These are phyloP conservation scores for Daedaleopsis sinensis DNA, from an alignment of 768 basidiomycete species.

Conservation along the genomic window DNA sequence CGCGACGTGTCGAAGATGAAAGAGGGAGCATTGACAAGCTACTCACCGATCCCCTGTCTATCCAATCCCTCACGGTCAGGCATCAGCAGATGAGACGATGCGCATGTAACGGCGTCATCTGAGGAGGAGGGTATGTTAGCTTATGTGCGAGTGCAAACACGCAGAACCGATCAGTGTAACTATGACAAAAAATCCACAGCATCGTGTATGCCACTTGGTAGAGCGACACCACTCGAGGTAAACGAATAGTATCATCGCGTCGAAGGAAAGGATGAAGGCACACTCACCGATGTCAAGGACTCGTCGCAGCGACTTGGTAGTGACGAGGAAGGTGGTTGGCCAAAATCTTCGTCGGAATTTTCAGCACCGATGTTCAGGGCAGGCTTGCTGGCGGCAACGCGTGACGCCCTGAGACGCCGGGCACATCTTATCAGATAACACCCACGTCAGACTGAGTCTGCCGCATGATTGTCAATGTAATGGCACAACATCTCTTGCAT, in stretches of 20 bases:
- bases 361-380: neutral
- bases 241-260: constrained; percentile 60
- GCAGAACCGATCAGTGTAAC: constrained; percentile 81
- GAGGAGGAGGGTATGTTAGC: constrained; percentile 16
- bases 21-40: constrained; percentile 1
- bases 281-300: constrained; percentile 14
- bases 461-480: no score
- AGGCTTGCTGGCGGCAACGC: neutral
- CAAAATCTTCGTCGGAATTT: neutral
- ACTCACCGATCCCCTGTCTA: constrained; percentile 17
- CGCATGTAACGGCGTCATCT: neutral
- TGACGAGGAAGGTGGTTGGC: neutral
- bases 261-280: constrained; percentile 32
- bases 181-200: constrained; percentile 72
- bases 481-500: neutral
- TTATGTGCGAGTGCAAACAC: neutral
- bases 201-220: constrained; percentile 57
- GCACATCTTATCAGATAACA: neutral
- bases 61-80: neutral
- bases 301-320: no score
- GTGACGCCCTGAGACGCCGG: no score
- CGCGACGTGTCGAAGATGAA: constrained; percentile 18
- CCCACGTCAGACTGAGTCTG: no score
- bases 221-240: constrained; percentile 51
- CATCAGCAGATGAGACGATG: neutral